Percentiles rank a stretch among this genome's conserved stretches.
phyloP scores from a whole-genome alignment of 768 basidiomycete species.

The Tricholoma flavovirens region DNA sequence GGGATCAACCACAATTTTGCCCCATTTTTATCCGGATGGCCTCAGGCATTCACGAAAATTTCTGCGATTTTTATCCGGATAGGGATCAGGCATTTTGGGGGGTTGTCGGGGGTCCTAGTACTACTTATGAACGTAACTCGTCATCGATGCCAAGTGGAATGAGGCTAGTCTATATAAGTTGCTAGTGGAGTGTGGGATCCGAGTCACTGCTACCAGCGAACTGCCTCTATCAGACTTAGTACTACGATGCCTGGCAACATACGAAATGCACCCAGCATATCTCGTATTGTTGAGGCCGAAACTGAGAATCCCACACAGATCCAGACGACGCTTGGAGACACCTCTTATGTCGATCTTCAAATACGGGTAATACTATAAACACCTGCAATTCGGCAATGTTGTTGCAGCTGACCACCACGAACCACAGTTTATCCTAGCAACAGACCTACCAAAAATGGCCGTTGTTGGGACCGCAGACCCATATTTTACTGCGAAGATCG shows the following conservation, averaged over 20 bases:
- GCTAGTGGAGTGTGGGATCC: too few species aligned
- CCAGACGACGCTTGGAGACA: slow-evolving; percentile 30
- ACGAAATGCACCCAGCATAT: slow-evolving; percentile 31
- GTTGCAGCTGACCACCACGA: not conserved
- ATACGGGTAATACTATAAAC: slow-evolving; percentile 42
- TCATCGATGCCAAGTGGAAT: too few species aligned
- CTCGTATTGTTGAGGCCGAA: slow-evolving; percentile 27
- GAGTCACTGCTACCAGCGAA: not conserved
- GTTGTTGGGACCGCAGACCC: slow-evolving; percentile 61
- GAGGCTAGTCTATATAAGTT: too few species aligned
- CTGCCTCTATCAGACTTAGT: not conserved
- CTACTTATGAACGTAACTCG: too few species aligned
- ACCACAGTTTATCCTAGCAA: slow-evolving; percentile 63
- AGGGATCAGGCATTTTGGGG: too few species aligned
- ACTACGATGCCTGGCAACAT: slow-evolving; percentile 20
- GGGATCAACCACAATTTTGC: too few species aligned
- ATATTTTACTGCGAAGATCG: slow-evolving; percentile 65
- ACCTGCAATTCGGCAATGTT: too few species aligned
- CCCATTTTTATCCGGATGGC: too few species aligned
- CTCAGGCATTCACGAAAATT: too few species aligned
- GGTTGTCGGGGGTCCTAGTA: too few species aligned
- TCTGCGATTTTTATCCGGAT: too few species aligned
- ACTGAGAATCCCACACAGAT: slow-evolving; percentile 26
- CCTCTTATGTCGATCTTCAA: slow-evolving; percentile 49
- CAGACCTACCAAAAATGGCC: slow-evolving; percentile 65